Base-by-base conservation (phyloP, 176 grass and related monocot genomes). In the Themeda triandra region DNA sequence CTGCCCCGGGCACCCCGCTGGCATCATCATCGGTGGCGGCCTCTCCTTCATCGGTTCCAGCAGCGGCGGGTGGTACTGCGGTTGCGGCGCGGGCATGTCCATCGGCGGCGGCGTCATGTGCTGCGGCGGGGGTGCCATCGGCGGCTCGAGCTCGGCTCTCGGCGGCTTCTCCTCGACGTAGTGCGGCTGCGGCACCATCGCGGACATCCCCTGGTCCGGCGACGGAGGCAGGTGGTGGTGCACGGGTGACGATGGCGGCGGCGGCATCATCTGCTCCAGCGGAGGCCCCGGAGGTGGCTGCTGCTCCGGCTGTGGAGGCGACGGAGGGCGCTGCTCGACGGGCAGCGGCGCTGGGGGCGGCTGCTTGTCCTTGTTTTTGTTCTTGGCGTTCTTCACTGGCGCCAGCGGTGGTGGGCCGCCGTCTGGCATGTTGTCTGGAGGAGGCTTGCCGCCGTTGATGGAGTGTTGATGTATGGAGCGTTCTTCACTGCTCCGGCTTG, bases 121-220 rank as follows among this genome's bases (percentile, higher is more conserved):
- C 63, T 36, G 33, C 12, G 42, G 65, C 23, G 90, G 58, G 18
- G 24, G 62, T 18, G 31, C 33, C 45, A 11, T 31, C 12, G 13
- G 10, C 63, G n/a, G 68, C 63, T 82, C 41, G 7, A 84, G 78
- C 31, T 90, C 46, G 11, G 10, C 68, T 13, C 8, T 35, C 0
- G 42, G 72, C 40, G 60, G 46, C 18, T 76, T 24, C 65, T 82
- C 66, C 42, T 91, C 44, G 25, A 78, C 21, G 21, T 25, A 59
- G 5, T 51, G 48, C 48, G 4, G 59, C 18, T 6, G 67, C 33
- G 48, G 48, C 75, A 66, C 69, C 18, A 14, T 9, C 27, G 66
- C 19, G 0, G 67, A 31, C 6, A 72, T 54, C 32, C 71, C 73
- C 2, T 11, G 33, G 63, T 70, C 79, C 18, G 79, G 80, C 0